Evolutionary conservation across 768 basidiomycete species (phyloP).

Genomic region (Boletus subcaerulescens): DNA sequence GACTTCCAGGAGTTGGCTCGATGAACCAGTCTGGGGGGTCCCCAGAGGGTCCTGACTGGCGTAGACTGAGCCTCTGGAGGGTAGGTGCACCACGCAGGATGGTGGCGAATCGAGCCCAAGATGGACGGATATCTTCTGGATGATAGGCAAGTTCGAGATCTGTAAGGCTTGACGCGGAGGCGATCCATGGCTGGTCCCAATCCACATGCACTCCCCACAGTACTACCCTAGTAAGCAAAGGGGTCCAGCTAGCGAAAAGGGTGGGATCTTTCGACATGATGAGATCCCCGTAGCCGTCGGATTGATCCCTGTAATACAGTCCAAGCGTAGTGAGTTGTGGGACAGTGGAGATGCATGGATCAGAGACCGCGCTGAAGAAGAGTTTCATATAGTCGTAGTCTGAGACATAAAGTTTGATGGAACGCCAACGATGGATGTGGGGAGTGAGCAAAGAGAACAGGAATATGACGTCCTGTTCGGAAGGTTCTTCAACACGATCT

Average conservation of each 20-base stretch:
- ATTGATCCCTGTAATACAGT: constrained; percentile 33
- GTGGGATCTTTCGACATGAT: constrained; percentile 33
- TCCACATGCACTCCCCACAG: constrained; percentile 73
- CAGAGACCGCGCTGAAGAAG: constrained; percentile 42
- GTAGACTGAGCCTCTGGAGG: constrained; percentile 51
- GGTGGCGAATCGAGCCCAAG: constrained; percentile 48
- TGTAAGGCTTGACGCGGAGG: constrained; percentile 32
- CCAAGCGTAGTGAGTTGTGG: constrained; percentile 52
- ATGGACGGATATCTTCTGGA: constrained; percentile 58
- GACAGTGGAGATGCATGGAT: constrained; percentile 40
- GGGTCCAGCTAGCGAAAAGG: constrained; percentile 53
- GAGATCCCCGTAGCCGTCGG: constrained; percentile 40
- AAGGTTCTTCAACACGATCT: constrained; percentile 34
- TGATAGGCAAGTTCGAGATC: constrained; percentile 64
- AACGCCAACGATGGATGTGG: constrained; percentile 49
- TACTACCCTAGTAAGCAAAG: constrained; percentile 44
- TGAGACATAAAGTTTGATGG: constrained; percentile 37
- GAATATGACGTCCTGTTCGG: constrained; percentile 18
- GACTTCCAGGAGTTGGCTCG: constrained; percentile 12
- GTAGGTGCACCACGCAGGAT: constrained; percentile 54
- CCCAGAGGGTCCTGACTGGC: constrained; percentile 55
- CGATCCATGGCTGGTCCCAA: constrained; percentile 48
- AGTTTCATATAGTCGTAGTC: constrained; percentile 39
- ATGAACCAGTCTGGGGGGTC: constrained; percentile 36
- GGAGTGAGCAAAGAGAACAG: constrained; percentile 43